These are phyloP conservation scores for Gentiana straminea DNA, from an alignment of 257 asterid genomes.

Conservation along the genomic window DNA sequence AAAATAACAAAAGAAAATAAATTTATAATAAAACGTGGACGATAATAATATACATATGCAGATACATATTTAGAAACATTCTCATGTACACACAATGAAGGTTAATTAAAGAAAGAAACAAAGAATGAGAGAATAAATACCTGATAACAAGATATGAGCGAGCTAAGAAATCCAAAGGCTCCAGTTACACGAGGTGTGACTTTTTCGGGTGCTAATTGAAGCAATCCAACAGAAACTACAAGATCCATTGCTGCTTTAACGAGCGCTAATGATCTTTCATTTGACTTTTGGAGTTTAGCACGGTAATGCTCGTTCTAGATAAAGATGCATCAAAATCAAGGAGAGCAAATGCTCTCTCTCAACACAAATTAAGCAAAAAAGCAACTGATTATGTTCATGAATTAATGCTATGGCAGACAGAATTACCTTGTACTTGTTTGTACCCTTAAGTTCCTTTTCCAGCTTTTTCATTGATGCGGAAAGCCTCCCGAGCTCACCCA, in stretches of 20 bases:
- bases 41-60: background rate
- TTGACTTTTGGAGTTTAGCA: conserved; percentile 54
- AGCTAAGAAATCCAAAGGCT: conserved; percentile 71
- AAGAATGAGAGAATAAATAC: conserved; percentile 17
- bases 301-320: conserved; percentile 56
- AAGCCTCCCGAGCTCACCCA: conserved; percentile 75
- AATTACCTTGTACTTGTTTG: conserved; percentile 55
- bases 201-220: conserved; percentile 82
- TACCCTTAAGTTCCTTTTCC: conserved; percentile 62
- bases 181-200: conserved; percentile 92
- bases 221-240: conserved; percentile 86
- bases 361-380: conserved; percentile 2
- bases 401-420: conserved; percentile 3
- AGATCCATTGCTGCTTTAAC: conserved; percentile 68
- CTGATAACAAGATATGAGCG: conserved; percentile 96
- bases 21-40: background rate
- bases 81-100: background rate
- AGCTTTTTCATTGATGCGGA: conserved; percentile 63
- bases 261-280: conserved; percentile 68
- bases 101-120: background rate
- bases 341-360: background rate
- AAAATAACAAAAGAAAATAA: conserved; percentile 4
- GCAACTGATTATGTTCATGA: conserved; percentile 1
- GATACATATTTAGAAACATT: background rate
- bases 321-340: conserved; percentile 7